Evolutionary conservation across 441 rosid genomes (phyloP).

Genomic region (Theobroma grandiflorum): DNA sequence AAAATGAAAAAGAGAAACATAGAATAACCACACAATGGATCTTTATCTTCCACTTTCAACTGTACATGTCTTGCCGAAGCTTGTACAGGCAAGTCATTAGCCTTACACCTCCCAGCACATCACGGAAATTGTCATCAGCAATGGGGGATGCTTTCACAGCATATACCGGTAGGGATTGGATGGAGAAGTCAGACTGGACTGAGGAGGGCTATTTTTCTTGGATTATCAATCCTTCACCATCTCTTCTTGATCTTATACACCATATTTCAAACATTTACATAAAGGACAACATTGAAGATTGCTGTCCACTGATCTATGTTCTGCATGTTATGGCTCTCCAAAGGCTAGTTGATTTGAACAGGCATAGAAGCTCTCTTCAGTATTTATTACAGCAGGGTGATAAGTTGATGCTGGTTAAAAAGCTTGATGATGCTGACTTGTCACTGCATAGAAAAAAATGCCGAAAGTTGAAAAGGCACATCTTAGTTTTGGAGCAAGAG

Average conservation of each 20-base stretch:
- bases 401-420: conserved; percentile 45
- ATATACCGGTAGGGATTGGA: conserved; percentile 70
- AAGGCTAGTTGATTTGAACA: conserved; percentile 91
- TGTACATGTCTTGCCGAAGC: conserved; percentile 80
- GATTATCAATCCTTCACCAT: conserved; percentile 68
- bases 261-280: conserved; percentile 58
- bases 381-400: conserved; percentile 62
- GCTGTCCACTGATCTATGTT: conserved; percentile 61
- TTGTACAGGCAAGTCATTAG: conserved; percentile 73
- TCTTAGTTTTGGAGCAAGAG: conserved; percentile 67
- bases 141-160: conserved; percentile 61
- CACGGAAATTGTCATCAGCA: conserved; percentile 60
- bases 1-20: conserved; percentile 39
- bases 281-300: conserved; percentile 50
- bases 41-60: conserved; percentile 71
- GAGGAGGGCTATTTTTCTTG: conserved; percentile 81
- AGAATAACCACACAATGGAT: conserved; percentile 61
- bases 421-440: conserved; percentile 47
- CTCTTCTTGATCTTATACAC: conserved; percentile 68
- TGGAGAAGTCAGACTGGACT: conserved; percentile 70
- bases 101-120: conserved; percentile 68
- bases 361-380: conserved; percentile 68
- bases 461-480: conserved; percentile 56
- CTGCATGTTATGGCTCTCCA: conserved; percentile 76
- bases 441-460: conserved; percentile 38